Percentiles rank a stretch among this genome's conserved stretches.
These are phyloP conservation scores for Drechslerella dactyloides DNA, from an alignment of 2,329 filamentous ascomycete species.

Conservation along the genomic window DNA sequence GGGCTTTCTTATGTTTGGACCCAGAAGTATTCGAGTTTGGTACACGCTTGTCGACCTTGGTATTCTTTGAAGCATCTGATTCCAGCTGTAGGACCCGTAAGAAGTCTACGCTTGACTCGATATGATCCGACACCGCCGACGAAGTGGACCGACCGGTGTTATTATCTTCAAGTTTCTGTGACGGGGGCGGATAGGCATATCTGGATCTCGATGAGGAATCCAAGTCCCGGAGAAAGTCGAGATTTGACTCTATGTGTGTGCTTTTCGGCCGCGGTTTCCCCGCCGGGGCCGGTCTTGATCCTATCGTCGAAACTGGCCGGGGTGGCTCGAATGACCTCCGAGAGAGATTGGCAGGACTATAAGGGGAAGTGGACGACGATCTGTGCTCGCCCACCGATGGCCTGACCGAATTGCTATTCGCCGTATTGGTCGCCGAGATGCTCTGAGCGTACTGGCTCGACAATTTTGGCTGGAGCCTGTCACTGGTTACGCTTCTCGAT, in stretches of 20 bases:
- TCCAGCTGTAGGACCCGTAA: slow-evolving; percentile 75
- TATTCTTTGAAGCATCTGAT: slow-evolving; percentile 63
- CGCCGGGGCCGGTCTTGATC: slow-evolving; percentile 63
- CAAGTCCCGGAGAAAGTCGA: slow-evolving; percentile 80
- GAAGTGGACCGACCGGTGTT: slow-evolving; percentile 54
- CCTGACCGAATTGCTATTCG: slow-evolving; percentile 27
- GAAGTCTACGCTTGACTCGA: slow-evolving; percentile 82
- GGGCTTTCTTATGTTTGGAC: slow-evolving; percentile 71
- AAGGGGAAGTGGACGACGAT: slow-evolving; percentile 63
- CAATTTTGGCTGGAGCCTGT: slow-evolving; percentile 64
- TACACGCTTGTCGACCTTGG: slow-evolving; percentile 61
- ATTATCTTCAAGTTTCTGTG: slow-evolving; percentile 57
- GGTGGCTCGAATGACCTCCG: slow-evolving; percentile 70
- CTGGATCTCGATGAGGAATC: slow-evolving; percentile 64
- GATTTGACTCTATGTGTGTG: slow-evolving; percentile 79
- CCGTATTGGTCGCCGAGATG: slow-evolving; percentile 25
- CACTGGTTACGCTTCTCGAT: slow-evolving; percentile 40
- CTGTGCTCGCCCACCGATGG: slow-evolving; percentile 56
- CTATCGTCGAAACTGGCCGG: slow-evolving; percentile 66
- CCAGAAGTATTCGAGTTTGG: slow-evolving; percentile 75
- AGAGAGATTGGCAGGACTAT: slow-evolving; percentile 73
- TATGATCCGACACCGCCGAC: slow-evolving; percentile 60
- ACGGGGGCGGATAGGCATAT: slow-evolving; percentile 56
- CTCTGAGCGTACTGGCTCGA: slow-evolving; percentile 53
- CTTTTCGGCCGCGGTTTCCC: slow-evolving; percentile 73